phyloP scores from a whole-genome alignment of 805 yeast species.

The Cyberlindnera bimundalis region DNA sequence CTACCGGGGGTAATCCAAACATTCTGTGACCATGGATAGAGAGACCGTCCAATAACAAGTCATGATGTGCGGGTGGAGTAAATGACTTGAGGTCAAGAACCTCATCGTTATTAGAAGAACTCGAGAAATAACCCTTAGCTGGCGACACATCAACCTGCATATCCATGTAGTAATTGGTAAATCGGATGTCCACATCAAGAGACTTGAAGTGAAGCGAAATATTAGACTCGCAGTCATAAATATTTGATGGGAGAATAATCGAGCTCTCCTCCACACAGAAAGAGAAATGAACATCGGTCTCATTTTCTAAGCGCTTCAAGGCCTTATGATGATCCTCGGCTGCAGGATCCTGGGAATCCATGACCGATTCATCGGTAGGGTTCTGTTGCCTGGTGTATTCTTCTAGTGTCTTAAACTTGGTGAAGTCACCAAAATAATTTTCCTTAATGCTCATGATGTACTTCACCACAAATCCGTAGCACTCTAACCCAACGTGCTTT shows the following conservation, averaged over 20 bases:
- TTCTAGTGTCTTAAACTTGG: slow-evolving; percentile 81
- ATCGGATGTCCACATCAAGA: slow-evolving; percentile 76
- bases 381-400: slow-evolving; percentile 53
- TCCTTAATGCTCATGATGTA: slow-evolving; percentile 75
- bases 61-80: slow-evolving; percentile 21
- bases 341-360: not conserved
- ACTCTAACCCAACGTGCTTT: slow-evolving; percentile 60
- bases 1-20: slow-evolving; percentile 88
- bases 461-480: slow-evolving; percentile 76
- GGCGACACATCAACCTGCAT: slow-evolving; percentile 73
- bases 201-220: slow-evolving; percentile 59
- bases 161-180: slow-evolving; percentile 92
- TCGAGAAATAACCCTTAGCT: slow-evolving; percentile 34
- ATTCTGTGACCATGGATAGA: slow-evolving; percentile 82
- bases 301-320: slow-evolving; percentile 55
- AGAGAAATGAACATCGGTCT: slow-evolving; percentile 70
- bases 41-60: slow-evolving; percentile 55
- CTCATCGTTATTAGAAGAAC: slow-evolving; percentile 10
- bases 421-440: slow-evolving; percentile 85
- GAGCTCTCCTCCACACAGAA: slow-evolving; percentile 71
- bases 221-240: slow-evolving; percentile 63
- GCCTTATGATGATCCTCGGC: slow-evolving; percentile 4
- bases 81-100: slow-evolving; percentile 17
- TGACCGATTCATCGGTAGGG: not conserved
- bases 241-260: slow-evolving; percentile 64